Evolutionary conservation across 1,139 yeast species (phyloP), one percentile per base, ranked within the genome.

Genomic region (Sugiyamaella castrensis): DNA sequence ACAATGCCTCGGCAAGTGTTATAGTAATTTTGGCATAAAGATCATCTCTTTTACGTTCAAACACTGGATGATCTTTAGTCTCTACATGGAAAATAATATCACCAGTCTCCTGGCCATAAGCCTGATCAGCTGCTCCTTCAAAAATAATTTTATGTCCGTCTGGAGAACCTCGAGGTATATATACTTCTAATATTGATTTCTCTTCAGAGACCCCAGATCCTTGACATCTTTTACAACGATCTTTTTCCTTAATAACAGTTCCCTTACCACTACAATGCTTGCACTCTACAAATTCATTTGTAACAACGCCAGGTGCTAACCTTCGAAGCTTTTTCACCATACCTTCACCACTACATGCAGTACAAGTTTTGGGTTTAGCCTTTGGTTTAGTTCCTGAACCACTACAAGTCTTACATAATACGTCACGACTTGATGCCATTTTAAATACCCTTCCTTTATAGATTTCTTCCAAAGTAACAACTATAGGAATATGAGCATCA

Each of bases 391-490:
- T 81, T 1, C 97, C 97, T 1, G 78, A 52, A 10, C 97, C 98
- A 44, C 74, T 71, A 68, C 98, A 91, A 38, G 71, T 65, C 1
- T 74, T 66, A 70, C 98, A 91, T 7, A 88, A 69, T 15, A 84
- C 75, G 61, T 86, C 80, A 62, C 97, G 77, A 2, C 85, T 80
- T 3, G 87, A 78, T 2, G 87, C 77, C 61, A 87, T 80, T 64
- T 87, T 85, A 55, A 88, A 76, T 12, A 82, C 79, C 63, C 87
- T 87, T 8, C 98, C 98, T 57, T 79, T 79, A 72, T 80, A 92
- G 40, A 88, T 69, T 54, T 91, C 97, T 50, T 82, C 88, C 49
- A 89, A 68, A 0, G 85, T 75, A 8, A 89, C 81, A 7, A 76
- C 79, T 8, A 85, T 78, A 35, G 80, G 79, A 43, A 87, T 67